Conservation (phyloP, 768 basidiomycete genomes). For the Dendrothele bispora region DNA sequence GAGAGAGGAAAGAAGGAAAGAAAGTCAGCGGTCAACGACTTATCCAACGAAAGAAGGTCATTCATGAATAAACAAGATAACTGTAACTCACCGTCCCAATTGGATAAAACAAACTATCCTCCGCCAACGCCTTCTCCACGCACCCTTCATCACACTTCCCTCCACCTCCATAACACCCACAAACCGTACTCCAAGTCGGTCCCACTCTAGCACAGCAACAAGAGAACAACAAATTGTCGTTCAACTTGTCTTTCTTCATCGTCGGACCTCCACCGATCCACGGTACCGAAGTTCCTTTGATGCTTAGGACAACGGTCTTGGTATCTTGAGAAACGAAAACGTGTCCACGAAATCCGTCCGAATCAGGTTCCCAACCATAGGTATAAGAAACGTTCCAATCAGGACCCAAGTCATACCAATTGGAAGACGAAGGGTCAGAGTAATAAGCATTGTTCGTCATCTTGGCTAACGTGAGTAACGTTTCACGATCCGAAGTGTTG, state of each 20-base stretch:
- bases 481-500: constrained; percentile 69
- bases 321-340: constrained; percentile 85
- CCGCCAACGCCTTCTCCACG: constrained; percentile 72
- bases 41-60: too few relatives aligned
- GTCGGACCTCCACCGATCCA: constrained; percentile 82
- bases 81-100: constrained; percentile 76
- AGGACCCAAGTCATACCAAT: constrained; percentile 72
- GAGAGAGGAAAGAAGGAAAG: constrained; percentile 3
- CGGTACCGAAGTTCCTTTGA: constrained; percentile 92
- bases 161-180: constrained; percentile 76
- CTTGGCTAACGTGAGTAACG: constrained; percentile 77
- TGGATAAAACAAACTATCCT: constrained; percentile 87
- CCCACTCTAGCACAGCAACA: constrained; percentile 97
- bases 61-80: too few relatives aligned
- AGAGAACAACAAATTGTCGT: constrained; percentile 94
- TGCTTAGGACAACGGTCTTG: constrained; percentile 79
- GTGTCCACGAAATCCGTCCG: constrained; percentile 92
- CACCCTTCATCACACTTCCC: constrained; percentile 82
- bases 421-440: constrained; percentile 41
- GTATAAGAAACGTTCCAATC: constrained; percentile 71
- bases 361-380: constrained; percentile 87
- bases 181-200: constrained; percentile 91
- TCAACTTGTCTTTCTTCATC: constrained; percentile 84
- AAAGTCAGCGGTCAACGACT: constrained; percentile 7
- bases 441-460: constrained; percentile 94